Evolutionary conservation across 2,329 filamentous ascomycete species (phyloP).

Genomic region (Fusarium multiceps): DNA sequence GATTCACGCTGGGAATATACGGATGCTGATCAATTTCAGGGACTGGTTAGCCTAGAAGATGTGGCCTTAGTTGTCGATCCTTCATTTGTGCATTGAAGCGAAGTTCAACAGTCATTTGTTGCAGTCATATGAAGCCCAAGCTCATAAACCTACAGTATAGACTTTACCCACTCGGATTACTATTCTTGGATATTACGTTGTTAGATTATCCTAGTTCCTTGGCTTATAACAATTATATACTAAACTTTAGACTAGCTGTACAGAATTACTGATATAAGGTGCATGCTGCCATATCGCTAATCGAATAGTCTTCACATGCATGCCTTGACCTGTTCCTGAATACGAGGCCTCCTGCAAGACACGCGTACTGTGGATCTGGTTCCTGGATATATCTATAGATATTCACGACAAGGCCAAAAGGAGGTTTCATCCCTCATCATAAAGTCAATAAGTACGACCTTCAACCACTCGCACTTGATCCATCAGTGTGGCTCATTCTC

Average conservation of each 20-base stretch:
- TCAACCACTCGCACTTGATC: not conserved
- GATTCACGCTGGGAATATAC: too few relatives aligned
- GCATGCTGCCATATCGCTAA: not conserved
- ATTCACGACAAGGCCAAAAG: not conserved
- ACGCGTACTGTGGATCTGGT: constrained; percentile 35
- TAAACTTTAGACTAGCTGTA: not conserved
- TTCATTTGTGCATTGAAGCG: not conserved
- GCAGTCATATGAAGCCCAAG: not conserved
- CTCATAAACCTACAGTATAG: not conserved
- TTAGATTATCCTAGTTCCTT: not conserved
- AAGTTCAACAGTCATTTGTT: not conserved
- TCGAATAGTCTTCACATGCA: not conserved
- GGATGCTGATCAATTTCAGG: not conserved
- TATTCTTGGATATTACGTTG: not conserved
- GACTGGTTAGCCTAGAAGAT: not conserved
- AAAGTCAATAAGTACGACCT: not conserved
- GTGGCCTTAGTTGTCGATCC: not conserved
- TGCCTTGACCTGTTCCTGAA: constrained; percentile 1
- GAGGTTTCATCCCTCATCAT: not conserved
- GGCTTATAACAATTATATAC: too few relatives aligned
- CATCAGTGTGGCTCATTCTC: too few relatives aligned
- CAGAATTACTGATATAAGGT: not conserved
- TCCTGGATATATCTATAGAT: not conserved
- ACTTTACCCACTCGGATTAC: not conserved
- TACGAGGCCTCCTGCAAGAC: constrained; percentile 22